Percentiles rank a stretch among this genome's conserved stretches.
phyloP scores from a whole-genome alignment of 495 filamentous ascomycete species.

The Penicillium desertorum region DNA sequence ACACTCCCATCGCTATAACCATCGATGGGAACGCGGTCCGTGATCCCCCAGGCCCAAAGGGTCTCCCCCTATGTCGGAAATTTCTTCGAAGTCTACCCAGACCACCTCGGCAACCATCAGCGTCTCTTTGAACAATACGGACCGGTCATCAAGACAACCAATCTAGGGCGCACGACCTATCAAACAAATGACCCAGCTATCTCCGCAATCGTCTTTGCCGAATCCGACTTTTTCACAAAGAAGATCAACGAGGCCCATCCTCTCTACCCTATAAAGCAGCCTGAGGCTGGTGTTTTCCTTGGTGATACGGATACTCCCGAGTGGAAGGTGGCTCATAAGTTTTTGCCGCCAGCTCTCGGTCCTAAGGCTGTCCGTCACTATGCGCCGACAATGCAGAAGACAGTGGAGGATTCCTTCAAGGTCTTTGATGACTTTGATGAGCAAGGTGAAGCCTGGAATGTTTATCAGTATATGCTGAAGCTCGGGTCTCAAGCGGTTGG shows the following conservation, averaged over 20 bases:
- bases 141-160: constrained; percentile 52
- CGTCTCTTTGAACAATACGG: constrained; percentile 55
- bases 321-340: constrained; percentile 53
- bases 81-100: constrained; percentile 56
- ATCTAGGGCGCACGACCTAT: constrained; percentile 50
- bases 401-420: constrained; percentile 40
- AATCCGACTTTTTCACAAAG: constrained; percentile 53
- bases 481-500: constrained; percentile 51
- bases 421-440: constrained; percentile 54
- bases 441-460: constrained; percentile 50
- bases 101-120: constrained; percentile 57
- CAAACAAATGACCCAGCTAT: constrained; percentile 50
- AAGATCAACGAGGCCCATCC: constrained; percentile 51
- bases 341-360: constrained; percentile 50
- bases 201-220: constrained; percentile 39
- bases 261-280: constrained; percentile 42
- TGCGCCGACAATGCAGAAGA: constrained; percentile 50
- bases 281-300: constrained; percentile 48
- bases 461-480: constrained; percentile 59
- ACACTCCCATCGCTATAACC: constrained; percentile 32
- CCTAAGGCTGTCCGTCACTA: constrained; percentile 57
- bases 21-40: constrained; percentile 43
- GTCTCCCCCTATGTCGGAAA: constrained; percentile 52
- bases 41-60: constrained; percentile 44
- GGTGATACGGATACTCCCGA: constrained; percentile 49